Percentiles rank a stretch among this genome's conserved stretches.
Conservation (phyloP, 768 basidiomycete species). For the Lactarius deliciosus region DNA sequence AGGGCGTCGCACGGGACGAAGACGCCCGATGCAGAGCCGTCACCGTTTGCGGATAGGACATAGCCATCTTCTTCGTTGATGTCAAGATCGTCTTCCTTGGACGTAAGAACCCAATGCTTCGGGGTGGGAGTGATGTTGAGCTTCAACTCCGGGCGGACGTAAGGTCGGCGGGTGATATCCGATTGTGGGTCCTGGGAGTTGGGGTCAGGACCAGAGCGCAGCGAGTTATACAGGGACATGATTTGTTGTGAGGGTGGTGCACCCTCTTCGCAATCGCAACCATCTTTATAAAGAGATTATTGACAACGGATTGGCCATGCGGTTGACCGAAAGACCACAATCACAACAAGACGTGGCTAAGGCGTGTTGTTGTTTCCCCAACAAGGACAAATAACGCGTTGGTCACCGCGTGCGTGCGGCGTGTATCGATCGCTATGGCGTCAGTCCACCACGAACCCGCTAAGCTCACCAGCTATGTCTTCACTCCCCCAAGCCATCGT, state of each 20-base stretch:
- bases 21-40: constrained; percentile 13
- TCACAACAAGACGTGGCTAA: constrained; percentile 5
- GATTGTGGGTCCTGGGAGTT: background rate
- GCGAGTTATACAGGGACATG: background rate
- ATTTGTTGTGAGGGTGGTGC: background rate
- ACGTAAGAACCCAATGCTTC: constrained; percentile 10
- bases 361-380: constrained; percentile 1
- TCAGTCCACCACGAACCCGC: constrained; percentile 16
- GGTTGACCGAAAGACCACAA: background rate
- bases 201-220: background rate
- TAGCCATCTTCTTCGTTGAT: constrained; percentile 30
- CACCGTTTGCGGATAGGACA: constrained; percentile 24
- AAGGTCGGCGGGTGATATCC: constrained; percentile 11
- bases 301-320: background rate
- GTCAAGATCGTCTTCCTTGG: constrained; percentile 7
- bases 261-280: background rate
- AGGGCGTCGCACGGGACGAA: constrained; percentile 20
- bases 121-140: constrained; percentile 11
- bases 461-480: constrained; percentile 35
- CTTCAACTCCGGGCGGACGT: constrained; percentile 15
- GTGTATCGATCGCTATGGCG: constrained; percentile 13
- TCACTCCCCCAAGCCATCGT: constrained; percentile 41
- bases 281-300: constrained; percentile 20
- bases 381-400: constrained; percentile 22
- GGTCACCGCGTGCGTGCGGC: constrained; percentile 18